Base-by-base conservation (phyloP, 2,329 filamentous ascomycete genomes). In the Beauveria caledonica region DNA sequence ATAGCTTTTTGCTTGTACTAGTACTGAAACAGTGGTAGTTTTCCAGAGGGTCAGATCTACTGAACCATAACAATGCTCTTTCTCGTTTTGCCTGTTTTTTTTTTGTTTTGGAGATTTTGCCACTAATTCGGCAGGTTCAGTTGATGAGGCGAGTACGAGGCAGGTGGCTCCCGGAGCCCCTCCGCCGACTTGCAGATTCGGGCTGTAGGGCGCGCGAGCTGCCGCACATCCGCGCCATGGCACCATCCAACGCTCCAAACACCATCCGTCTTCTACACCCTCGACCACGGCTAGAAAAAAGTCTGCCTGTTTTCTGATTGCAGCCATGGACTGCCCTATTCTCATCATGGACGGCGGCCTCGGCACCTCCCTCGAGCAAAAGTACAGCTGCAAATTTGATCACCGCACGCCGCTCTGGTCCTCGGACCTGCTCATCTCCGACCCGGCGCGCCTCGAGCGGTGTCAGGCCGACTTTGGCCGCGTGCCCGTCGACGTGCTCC, bases 301-400 rank as follows among this genome's bases (percentile, higher is more conserved):
- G 8, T 1, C 25, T 46, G 7, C 23, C 7, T 15, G 11, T 33
- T 23, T 21, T 40, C 10, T 25, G 2, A 4, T 27, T 7, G 9
- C 10, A 27, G 4, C 17, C n/a, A 55, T 55, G 52, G 39, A 44
- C 3, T 11, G 71, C 67, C 63, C 66, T 45, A 68, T 81, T 62
- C 71, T 78, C 63, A 72, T 89, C 53, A 78, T 89, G 44, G 86
- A 89, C 68, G 86, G 86, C 58, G 86, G 86, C 8, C 78, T 89
- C 23, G 86, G 86, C 39, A 89, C 86, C 3, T 83, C 84, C 0
- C 82, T 89, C 3, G 80, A 86, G 67, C 80, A 85, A 62, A 72
- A 78, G 29, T 82, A 86, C 68, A 70, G 71, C 60, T 67, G 81
- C 62, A 73, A 69, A 15, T 89, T 88, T 69, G 70, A 73, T 29